phyloP scores from a whole-genome alignment of 1,284 basidiomycete species.

The Athelia sp. region DNA sequence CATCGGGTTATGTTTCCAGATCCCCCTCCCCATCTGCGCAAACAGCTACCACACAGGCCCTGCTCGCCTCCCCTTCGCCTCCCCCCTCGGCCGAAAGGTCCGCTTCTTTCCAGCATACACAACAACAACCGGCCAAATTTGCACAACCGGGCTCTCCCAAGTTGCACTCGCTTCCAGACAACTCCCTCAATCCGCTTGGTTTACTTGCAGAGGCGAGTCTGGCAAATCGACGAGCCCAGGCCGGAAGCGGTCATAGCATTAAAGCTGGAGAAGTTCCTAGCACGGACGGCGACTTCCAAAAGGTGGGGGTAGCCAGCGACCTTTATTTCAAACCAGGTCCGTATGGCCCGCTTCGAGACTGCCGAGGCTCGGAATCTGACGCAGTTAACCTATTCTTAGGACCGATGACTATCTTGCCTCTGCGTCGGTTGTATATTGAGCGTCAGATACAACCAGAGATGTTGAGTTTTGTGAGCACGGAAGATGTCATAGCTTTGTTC shows the following conservation, averaged over 20 bases:
- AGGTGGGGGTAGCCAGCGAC: conserved; percentile 82
- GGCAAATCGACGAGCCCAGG: conserved; percentile 68
- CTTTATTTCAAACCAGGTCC: conserved; percentile 93
- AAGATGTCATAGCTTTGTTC: conserved; percentile 88
- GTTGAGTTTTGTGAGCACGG: conserved; percentile 76
- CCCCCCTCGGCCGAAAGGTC: conserved; percentile 31
- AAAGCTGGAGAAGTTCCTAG: conserved; percentile 23
- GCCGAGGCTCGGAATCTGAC: conserved; percentile 1
- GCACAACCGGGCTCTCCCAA: conserved; percentile 56
- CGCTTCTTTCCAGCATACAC: conserved; percentile 4
- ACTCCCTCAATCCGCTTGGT: conserved; percentile 85
- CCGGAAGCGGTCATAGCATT: conserved; percentile 14
- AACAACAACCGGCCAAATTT: conserved; percentile 13
- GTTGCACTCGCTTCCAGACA: conserved; percentile 87
- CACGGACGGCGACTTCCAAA: conserved; percentile 30
- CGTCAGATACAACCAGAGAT: conserved; percentile 88
- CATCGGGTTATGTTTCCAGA: conserved; percentile 74
- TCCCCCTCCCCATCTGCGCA: conserved; percentile 70
- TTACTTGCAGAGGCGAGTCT: conserved; percentile 88
- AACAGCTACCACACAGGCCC: conserved; percentile 50
- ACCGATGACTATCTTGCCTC: conserved; percentile 82
- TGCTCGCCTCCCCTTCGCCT: conserved; percentile 56
- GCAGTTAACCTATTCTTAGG: conserved; percentile 34
- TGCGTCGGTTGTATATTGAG: conserved; percentile 85
- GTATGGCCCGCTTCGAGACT: conserved; percentile 13